Evolutionary conservation across 108 stramenopile genomes (phyloP), one percentile per base, ranked within the genome.

Genomic region (Nannochloropsis gaditana): DNA sequence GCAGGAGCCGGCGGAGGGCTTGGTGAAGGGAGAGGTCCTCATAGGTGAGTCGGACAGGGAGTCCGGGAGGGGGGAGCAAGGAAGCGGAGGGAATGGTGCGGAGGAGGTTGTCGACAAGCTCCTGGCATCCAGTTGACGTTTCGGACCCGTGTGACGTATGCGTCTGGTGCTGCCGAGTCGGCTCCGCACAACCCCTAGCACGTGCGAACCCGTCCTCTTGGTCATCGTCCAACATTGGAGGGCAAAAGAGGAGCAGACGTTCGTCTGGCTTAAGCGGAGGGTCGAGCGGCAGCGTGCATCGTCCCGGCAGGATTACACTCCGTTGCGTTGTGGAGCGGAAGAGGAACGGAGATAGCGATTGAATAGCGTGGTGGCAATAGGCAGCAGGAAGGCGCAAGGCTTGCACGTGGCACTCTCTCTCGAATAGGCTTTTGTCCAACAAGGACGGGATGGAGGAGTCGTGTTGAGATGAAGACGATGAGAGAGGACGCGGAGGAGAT

Each of bases 1-100:
- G 59, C 19, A 73, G 59, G 59, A 73, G 59, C 8, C 59, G 59
- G 59, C 59, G 59, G 59, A 73, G 59, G 59, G 59, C 59, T 73
- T 73, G 59, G 6, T 73, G 59, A n/a, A 73, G 59, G 8, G 59
- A 73, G 59, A 73, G 59, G 59, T 73, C 59, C 5, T 15, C 59
- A n/a, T 73, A 73, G 59, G 59, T 5, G 59, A 73, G 59, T 73
- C n/a, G 59, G 59, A 73, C 59, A 8, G 59, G 59, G n/a, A n/a
- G n/a, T 15, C 59, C 59, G 19, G 59, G 59, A n/a, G 59, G n/a
- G 59, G 59, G 59, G 59, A 73, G 59, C 19, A 73, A n/a, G 59
- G 4, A 73, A 8, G 59, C 59, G 59, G 59, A 73, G 59, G 59
- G 59, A n/a, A 73, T 2, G 1, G 59, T n/a, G 3, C n/a, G 59